Evolutionary conservation across 345 rosid genomes (phyloP).

Genomic region (Camelina sativa): DNA sequence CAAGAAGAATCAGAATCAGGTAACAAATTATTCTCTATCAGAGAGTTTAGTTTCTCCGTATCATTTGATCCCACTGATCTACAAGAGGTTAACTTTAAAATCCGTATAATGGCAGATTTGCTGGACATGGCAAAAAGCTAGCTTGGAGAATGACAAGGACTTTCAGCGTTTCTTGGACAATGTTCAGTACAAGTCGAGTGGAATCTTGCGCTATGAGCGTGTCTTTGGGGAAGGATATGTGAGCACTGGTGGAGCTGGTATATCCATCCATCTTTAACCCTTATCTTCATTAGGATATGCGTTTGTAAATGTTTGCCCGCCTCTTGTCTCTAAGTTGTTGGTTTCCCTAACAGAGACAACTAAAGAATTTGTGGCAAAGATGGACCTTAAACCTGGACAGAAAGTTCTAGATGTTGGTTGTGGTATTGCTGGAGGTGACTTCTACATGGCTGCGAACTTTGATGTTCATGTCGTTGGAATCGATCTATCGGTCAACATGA

Average conservation of each 20-base stretch:
- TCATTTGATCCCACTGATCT: conserved; percentile 8
- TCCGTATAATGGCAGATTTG: conserved; percentile 66
- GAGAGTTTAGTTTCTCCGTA: conserved; percentile 11
- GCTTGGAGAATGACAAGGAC: conserved; percentile 67
- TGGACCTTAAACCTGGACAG: conserved; percentile 88
- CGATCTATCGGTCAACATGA: conserved; percentile 90
- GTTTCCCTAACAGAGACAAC: conserved; percentile 74
- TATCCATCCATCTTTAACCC: not conserved
- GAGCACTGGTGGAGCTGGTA: conserved; percentile 95
- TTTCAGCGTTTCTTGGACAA: conserved; percentile 93
- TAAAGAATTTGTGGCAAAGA: conserved; percentile 83
- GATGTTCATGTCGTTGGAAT: conserved; percentile 90
- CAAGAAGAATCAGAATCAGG: conserved; percentile 98
- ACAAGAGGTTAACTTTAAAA: conserved; percentile 20
- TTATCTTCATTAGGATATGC: not conserved
- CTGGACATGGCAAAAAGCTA: conserved; percentile 90
- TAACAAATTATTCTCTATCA: conserved; percentile 19
- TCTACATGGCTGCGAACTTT: conserved; percentile 89
- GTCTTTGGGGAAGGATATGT: conserved; percentile 90
- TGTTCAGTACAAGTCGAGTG: conserved; percentile 81
- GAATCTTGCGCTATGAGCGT: conserved; percentile 88
- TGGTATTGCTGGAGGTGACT: conserved; percentile 98
- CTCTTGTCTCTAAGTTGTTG: conserved; percentile 26
- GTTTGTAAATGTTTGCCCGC: not conserved
- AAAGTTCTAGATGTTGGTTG: conserved; percentile 97